Evolutionary conservation across 202 grass and related monocot genomes (phyloP).

Genomic region (Saccharum hybrid): DNA sequence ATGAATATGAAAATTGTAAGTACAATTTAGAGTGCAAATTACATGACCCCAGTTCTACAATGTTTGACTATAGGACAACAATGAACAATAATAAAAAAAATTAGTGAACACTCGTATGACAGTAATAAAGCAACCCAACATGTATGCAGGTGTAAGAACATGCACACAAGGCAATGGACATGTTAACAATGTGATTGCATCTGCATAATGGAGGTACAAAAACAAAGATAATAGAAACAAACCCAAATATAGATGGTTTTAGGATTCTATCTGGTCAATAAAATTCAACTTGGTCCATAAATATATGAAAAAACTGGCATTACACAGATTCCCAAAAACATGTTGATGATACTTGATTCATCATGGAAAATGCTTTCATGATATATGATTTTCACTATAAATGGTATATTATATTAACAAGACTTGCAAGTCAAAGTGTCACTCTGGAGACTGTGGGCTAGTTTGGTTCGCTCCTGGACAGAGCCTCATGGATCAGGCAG

Average conservation of each 20-base stretch:
- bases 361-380: not conserved
- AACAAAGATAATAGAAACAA: not conserved
- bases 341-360: not conserved
- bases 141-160: not conserved
- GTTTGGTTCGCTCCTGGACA: not conserved
- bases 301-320: not conserved
- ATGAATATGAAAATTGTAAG: not conserved
- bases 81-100: too few relatives aligned
- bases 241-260: not conserved
- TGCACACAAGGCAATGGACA: not conserved
- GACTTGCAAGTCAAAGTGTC: not conserved
- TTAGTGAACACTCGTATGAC: not conserved
- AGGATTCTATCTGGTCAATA: not conserved
- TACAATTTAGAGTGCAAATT: constrained; percentile 2
- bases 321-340: not conserved
- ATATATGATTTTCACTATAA: not conserved
- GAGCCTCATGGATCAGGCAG: not conserved
- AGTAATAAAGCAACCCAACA: not conserved
- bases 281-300: not conserved
- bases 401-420: not conserved
- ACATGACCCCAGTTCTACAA: not conserved
- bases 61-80: too few relatives aligned
- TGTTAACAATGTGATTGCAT: not conserved
- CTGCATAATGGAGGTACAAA: not conserved
- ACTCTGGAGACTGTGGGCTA: not conserved